Conservation (phyloP, 352 stramenopile species). For the Globisporangium takayamanum region DNA sequence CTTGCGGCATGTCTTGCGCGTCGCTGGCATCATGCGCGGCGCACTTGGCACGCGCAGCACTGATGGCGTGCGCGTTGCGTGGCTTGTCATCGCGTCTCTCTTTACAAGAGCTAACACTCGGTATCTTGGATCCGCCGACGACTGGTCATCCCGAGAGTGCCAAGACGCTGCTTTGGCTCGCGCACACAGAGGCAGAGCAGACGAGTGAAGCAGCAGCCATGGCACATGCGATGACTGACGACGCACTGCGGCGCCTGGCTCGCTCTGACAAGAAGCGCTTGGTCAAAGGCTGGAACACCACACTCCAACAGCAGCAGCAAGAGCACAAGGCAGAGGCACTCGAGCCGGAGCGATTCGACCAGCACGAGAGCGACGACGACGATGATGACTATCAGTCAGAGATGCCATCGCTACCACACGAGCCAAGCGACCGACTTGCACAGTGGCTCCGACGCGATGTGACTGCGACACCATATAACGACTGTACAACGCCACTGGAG, state of each 20-base stretch:
- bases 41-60: too few relatives aligned
- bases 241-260: constrained; percentile 19
- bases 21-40: too few relatives aligned
- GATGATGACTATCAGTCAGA: neutral
- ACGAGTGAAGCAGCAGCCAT: constrained; percentile 1
- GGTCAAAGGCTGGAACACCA: constrained; percentile 25
- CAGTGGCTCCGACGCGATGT: constrained; percentile 9
- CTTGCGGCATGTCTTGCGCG: too few relatives aligned
- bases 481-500: neutral
- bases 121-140: too few relatives aligned
- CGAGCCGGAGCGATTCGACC: too few relatives aligned
- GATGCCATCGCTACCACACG: neutral
- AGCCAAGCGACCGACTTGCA: constrained; percentile 9
- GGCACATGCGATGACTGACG: constrained; percentile 7
- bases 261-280: constrained; percentile 32
- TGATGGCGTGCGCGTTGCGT: too few relatives aligned
- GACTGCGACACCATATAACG: neutral
- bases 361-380: neutral
- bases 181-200: neutral
- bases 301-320: neutral
- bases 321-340: too few relatives aligned
- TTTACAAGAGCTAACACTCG: too few relatives aligned
- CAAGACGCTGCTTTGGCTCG: neutral
- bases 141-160: neutral
- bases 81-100: too few relatives aligned